Evolutionary conservation across 1,284 basidiomycete species (phyloP).

Genomic region (Erythrobasidium hasegawianum): DNA sequence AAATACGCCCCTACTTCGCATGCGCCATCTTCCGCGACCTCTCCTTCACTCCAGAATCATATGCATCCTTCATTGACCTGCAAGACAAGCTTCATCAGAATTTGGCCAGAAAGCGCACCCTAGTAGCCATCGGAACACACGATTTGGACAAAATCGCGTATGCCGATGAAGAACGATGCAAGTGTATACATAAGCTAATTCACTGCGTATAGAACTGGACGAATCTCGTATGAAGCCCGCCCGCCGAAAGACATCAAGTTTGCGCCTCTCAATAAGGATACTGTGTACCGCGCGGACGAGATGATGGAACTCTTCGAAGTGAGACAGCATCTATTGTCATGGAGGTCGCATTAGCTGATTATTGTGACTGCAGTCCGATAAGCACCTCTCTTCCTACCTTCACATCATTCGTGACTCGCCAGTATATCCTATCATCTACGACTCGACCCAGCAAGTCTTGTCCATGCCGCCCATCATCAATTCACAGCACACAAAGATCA

Average conservation of each 20-base stretch:
- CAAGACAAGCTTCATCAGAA: constrained; percentile 99
- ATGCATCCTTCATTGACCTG: constrained; percentile 95
- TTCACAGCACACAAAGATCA: constrained; percentile 95
- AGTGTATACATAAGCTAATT: background rate
- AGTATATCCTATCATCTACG: constrained; percentile 97
- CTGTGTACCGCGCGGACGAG: constrained; percentile 72
- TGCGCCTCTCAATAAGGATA: constrained; percentile 71
- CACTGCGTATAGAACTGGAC: constrained; percentile 36
- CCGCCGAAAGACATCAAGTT: constrained; percentile 88
- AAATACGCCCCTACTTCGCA: constrained; percentile 86
- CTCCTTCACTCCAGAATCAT: constrained; percentile 78
- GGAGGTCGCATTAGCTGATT: background rate
- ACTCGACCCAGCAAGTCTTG: constrained; percentile 75
- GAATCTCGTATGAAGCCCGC: constrained; percentile 72
- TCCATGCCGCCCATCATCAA: constrained; percentile 99
- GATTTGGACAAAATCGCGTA: constrained; percentile 77
- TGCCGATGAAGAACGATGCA: background rate
- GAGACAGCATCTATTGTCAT: constrained; percentile 39
- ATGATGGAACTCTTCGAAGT: constrained; percentile 89
- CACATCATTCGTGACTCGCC: constrained; percentile 91
- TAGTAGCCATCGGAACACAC: constrained; percentile 96
- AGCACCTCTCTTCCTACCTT: constrained; percentile 83
- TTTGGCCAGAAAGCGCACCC: constrained; percentile 79
- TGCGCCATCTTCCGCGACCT: constrained; percentile 86
- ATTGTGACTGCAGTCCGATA: constrained; percentile 64